These are phyloP conservation scores for Carex kokanica DNA, from an alignment of 176 grass and related monocot genomes.

Conservation along the genomic window DNA sequence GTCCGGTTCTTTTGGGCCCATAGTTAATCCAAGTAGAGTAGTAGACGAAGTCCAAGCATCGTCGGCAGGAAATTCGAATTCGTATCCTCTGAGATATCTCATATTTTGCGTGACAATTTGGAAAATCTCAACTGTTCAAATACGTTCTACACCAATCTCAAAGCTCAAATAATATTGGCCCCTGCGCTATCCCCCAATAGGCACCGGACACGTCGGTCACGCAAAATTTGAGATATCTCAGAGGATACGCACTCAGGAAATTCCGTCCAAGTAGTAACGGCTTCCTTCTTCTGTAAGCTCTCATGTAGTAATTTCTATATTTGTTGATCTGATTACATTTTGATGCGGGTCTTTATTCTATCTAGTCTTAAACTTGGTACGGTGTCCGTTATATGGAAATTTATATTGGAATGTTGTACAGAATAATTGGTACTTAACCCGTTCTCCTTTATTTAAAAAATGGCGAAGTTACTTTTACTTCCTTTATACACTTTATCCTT, in stretches of 20 bases:
- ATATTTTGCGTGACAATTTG: too few species aligned
- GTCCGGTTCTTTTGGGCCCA: background rate
- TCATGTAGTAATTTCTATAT: background rate
- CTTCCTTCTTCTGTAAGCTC: background rate
- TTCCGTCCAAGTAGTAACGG: background rate
- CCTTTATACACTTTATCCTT: background rate
- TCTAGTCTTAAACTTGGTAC: background rate
- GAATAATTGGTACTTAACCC: background rate
- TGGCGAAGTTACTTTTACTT: background rate
- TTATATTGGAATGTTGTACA: background rate
- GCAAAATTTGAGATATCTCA: too few species aligned
- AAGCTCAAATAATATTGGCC: too few species aligned
- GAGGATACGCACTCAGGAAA: too few species aligned
- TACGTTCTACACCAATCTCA: too few species aligned
- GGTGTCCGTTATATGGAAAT: background rate
- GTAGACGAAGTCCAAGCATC: background rate
- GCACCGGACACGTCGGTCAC: too few species aligned
- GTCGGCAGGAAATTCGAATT: background rate
- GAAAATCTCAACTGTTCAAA: too few species aligned
- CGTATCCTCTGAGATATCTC: too few species aligned
- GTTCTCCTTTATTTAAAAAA: slow-evolving; percentile 5
- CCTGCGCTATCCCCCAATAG: too few species aligned
- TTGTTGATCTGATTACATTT: background rate
- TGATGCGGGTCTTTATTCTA: background rate
- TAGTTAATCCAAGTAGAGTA: background rate